These are phyloP conservation scores for Ganoderma meredithae DNA, from an alignment of 1,284 basidiomycete species.

Conservation along the genomic window DNA sequence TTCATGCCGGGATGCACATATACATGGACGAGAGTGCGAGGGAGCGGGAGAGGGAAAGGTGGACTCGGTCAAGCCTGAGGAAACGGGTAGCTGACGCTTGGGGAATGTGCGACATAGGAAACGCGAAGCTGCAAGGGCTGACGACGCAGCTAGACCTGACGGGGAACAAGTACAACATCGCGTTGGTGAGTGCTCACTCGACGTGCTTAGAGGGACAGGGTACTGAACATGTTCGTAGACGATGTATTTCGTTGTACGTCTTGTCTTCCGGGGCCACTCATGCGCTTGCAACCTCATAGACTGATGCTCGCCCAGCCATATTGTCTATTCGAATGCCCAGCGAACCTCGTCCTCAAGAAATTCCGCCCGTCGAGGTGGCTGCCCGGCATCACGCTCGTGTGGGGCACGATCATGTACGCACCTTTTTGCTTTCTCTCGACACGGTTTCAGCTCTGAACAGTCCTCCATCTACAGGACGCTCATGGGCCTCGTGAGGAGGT, in stretches of 20 bases:
- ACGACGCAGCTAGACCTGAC: constrained; percentile 58
- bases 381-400: constrained; percentile 42
- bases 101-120: constrained; percentile 48
- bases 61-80: no score
- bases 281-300: background rate
- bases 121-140: constrained; percentile 71
- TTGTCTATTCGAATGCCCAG: constrained; percentile 67
- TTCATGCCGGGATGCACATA: no score
- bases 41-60: no score
- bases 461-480: constrained; percentile 50
- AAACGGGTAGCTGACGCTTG: no score
- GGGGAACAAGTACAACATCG: constrained; percentile 70
- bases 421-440: background rate
- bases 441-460: background rate
- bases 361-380: constrained; percentile 45
- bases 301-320: constrained; percentile 53
- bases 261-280: constrained; percentile 30
- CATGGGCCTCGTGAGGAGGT: constrained; percentile 76
- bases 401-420: constrained; percentile 35
- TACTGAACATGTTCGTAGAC: constrained; percentile 50
- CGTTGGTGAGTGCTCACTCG: constrained; percentile 52
- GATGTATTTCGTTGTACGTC: constrained; percentile 71
- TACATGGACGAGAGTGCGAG: no score
- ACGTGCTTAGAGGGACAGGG: background rate
- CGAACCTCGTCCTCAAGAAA: constrained; percentile 51